Evolutionary conservation across 768 basidiomycete genomes (phyloP).

Genomic region (Gloeopeniophorella convolvens): DNA sequence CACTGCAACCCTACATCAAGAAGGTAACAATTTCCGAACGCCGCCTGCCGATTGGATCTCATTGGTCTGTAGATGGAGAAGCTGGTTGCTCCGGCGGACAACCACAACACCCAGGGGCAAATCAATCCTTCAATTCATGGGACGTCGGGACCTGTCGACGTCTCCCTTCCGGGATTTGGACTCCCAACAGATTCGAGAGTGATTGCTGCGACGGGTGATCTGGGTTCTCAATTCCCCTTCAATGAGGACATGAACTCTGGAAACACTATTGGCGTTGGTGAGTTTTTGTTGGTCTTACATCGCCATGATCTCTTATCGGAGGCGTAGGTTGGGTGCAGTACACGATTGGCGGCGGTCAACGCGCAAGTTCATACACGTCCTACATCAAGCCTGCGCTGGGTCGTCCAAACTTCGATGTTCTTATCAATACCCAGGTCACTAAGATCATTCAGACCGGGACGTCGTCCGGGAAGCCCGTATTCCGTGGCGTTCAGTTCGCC

Average conservation of each 20-base stretch:
- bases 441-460: conserved; percentile 11
- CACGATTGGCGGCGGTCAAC: background rate
- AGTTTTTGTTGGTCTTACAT: background rate
- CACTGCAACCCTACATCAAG: too few relatives aligned
- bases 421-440: conserved; percentile 11
- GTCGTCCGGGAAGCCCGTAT: background rate
- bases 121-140: conserved; percentile 34
- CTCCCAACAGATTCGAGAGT: conserved; percentile 29
- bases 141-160: conserved; percentile 29
- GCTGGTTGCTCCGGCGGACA: conserved; percentile 32
- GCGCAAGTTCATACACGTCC: background rate
- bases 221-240: conserved; percentile 34
- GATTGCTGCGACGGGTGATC: conserved; percentile 32
- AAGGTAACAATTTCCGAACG: background rate
- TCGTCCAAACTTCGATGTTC: conserved; percentile 2
- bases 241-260: conserved; percentile 40
- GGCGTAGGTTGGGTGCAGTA: background rate
- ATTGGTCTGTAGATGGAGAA: conserved; percentile 34
- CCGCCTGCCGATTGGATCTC: too few relatives aligned
- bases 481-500: conserved; percentile 2
- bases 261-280: conserved; percentile 35
- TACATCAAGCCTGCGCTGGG: conserved; percentile 1
- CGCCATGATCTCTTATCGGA: background rate
- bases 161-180: background rate
- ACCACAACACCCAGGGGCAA: conserved; percentile 33